Percentiles rank a stretch among this genome's conserved stretches.
Evolutionary conservation across 164 flowering plant genomes (phyloP).

Genomic region (Chimonanthus praecox): DNA sequence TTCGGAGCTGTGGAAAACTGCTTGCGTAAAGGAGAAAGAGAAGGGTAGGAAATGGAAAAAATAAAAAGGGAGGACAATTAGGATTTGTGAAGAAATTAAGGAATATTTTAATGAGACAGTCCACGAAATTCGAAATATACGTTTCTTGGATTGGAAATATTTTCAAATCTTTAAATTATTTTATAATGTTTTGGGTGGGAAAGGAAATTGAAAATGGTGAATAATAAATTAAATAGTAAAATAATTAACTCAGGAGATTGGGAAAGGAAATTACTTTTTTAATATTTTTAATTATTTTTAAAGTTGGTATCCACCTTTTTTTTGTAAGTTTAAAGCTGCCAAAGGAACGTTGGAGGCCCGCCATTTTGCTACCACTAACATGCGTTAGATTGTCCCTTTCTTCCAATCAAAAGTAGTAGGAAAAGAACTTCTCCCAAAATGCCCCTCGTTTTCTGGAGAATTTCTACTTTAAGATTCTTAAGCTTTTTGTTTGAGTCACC

Average conservation of each 20-base stretch:
- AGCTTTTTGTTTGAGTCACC: too few relatives aligned
- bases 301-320: not conserved
- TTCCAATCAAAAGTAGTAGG: constrained; percentile 18
- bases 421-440: not conserved
- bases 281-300: constrained; percentile 4
- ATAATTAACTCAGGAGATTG: not conserved
- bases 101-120: constrained; percentile 19
- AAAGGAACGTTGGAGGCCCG: constrained; percentile 20
- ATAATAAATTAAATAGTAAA: too few relatives aligned
- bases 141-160: constrained; percentile 47
- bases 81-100: not conserved
- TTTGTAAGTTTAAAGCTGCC: constrained; percentile 25
- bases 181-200: not conserved
- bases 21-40: constrained; percentile 5
- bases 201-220: not conserved
- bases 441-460: not conserved
- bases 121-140: constrained; percentile 32
- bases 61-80: constrained; percentile 3
- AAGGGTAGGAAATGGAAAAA: not conserved
- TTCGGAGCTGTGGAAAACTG: constrained; percentile 18
- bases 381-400: constrained; percentile 45
- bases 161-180: constrained; percentile 42
- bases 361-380: constrained; percentile 52
- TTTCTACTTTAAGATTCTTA: not conserved
- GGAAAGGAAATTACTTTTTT: not conserved